Evolutionary conservation across 257 asterid genomes (phyloP).

Genomic region (Ilex aquifolium): DNA sequence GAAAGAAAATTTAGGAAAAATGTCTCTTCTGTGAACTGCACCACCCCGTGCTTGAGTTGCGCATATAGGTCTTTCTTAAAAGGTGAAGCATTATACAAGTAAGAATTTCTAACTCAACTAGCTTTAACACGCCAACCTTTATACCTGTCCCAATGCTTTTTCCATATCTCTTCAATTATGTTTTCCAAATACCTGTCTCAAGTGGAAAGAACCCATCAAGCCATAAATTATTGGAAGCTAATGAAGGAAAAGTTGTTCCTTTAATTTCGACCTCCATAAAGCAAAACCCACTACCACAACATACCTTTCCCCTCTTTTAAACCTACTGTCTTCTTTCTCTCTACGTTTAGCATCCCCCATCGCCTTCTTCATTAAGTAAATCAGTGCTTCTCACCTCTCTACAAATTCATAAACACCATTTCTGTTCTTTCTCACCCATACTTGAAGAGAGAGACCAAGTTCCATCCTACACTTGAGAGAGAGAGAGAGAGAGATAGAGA

Average conservation of each 20-base stretch:
- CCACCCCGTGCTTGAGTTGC: too few species aligned
- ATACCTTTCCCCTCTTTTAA: constrained; percentile 51
- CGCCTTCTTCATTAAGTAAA: constrained; percentile 65
- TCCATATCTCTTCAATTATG: not conserved
- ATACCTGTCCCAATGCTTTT: not conserved
- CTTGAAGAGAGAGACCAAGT: constrained; percentile 7
- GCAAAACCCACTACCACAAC: constrained; percentile 45
- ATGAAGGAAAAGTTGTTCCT: constrained; percentile 19
- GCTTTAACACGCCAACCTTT: not conserved
- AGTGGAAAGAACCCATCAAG: constrained; percentile 20
- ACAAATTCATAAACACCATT: not conserved
- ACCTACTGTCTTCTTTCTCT: constrained; percentile 34
- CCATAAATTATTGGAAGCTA: constrained; percentile 30
- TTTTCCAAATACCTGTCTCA: not conserved
- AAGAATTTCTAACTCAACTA: too few species aligned
- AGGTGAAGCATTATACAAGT: too few species aligned
- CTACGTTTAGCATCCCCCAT: constrained; percentile 50
- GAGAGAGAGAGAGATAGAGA: not conserved
- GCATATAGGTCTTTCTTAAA: too few species aligned
- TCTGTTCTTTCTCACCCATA: constrained; percentile 3
- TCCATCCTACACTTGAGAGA: not conserved
- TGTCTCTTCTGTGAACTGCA: too few species aligned
- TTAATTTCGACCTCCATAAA: constrained; percentile 27
- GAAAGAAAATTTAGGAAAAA: too few species aligned
- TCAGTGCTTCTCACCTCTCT: constrained; percentile 11